Conservation (phyloP, 768 basidiomycete species). For the Mycena filopes region DNA sequence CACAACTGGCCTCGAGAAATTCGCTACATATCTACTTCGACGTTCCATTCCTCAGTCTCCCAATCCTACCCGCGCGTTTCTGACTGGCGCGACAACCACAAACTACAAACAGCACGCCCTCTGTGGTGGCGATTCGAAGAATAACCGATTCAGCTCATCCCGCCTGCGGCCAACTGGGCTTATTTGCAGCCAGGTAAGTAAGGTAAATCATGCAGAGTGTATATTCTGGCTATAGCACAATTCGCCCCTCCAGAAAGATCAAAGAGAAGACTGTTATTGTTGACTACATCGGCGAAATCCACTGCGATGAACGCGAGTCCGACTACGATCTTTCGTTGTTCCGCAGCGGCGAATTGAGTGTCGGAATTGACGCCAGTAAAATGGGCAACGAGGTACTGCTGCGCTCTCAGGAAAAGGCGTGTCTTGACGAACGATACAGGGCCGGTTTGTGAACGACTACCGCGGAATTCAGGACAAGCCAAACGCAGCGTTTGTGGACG, state of each 20-base stretch:
- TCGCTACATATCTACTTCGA: slow-evolving; percentile 61
- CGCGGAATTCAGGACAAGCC: slow-evolving; percentile 74
- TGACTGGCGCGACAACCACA: too few relatives aligned
- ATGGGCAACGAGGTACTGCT: slow-evolving; percentile 76
- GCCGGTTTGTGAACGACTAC: slow-evolving; percentile 92
- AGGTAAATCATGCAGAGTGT: background rate
- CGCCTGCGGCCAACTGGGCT: slow-evolving; percentile 79
- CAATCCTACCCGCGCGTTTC: slow-evolving; percentile 48
- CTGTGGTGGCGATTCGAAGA: slow-evolving; percentile 63
- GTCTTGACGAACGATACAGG: slow-evolving; percentile 34
- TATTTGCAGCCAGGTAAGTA: slow-evolving; percentile 68
- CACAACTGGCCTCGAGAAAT: slow-evolving; percentile 44
- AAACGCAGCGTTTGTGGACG: slow-evolving; percentile 77
- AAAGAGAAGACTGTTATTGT: slow-evolving; percentile 73
- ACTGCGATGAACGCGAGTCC: slow-evolving; percentile 80
- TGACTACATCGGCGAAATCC: slow-evolving; percentile 86
- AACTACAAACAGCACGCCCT: slow-evolving; percentile 30
- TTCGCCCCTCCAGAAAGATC: slow-evolving; percentile 63
- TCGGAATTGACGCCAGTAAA: slow-evolving; percentile 80
- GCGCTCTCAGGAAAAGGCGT: background rate
- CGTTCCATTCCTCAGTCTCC: slow-evolving; percentile 70
- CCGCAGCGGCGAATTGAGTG: slow-evolving; percentile 61
- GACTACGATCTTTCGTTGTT: slow-evolving; percentile 90
- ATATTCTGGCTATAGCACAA: background rate
- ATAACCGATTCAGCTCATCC: slow-evolving; percentile 75